Conservation (phyloP, 768 basidiomycete genomes). For the Mycena albidolilacea region DNA sequence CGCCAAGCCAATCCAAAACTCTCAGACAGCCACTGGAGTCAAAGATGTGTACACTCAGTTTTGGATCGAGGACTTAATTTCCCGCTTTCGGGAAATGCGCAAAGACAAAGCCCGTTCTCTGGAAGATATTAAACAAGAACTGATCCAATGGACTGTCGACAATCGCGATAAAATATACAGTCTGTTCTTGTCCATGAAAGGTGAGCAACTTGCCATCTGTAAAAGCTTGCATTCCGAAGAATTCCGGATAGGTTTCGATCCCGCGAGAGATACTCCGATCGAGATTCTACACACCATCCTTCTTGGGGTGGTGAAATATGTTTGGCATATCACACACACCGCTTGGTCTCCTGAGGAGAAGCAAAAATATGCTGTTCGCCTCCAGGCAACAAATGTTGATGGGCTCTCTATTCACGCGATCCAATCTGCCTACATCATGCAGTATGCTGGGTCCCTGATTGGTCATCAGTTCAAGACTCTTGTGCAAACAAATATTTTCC, state of each 20-base stretch:
- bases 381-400: constrained; percentile 40
- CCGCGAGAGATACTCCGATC: constrained; percentile 39
- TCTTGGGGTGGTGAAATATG: constrained; percentile 49
- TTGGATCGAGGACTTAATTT: constrained; percentile 55
- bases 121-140: constrained; percentile 43
- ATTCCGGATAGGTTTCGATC: constrained; percentile 27
- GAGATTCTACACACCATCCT: constrained; percentile 49
- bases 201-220: constrained; percentile 32
- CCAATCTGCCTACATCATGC: constrained; percentile 44
- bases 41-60: constrained; percentile 58
- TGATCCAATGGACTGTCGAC: constrained; percentile 48
- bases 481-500: constrained; percentile 44
- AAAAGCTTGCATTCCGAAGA: background rate
- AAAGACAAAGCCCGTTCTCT: too few species aligned
- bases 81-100: constrained; percentile 32
- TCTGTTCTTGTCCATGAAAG: constrained; percentile 48
- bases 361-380: constrained; percentile 38
- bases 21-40: constrained; percentile 52
- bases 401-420: constrained; percentile 30
- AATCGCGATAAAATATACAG: constrained; percentile 47
- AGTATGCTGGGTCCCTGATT: constrained; percentile 47
- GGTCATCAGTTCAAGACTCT: constrained; percentile 49
- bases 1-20: constrained; percentile 43
- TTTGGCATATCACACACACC: constrained; percentile 44
- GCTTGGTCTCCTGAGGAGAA: constrained; percentile 35